Evolutionary conservation across 768 basidiomycete species (phyloP).

Genomic region (Cystofilobasidium capitatum): DNA sequence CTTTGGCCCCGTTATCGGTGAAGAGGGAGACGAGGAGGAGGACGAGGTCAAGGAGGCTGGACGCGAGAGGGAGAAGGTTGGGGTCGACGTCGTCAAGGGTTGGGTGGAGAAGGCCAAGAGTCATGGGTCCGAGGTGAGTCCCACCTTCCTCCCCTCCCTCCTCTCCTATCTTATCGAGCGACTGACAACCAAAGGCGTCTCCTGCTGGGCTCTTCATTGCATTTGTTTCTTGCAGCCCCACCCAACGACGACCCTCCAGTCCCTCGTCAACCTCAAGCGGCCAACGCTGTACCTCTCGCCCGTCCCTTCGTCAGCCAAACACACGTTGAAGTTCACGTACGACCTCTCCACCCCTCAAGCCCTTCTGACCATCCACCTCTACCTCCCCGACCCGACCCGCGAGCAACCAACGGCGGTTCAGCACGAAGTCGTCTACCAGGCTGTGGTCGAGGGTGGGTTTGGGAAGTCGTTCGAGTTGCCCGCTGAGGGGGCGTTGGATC

Average conservation of each 20-base stretch:
- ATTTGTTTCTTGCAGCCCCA: slow-evolving; percentile 52
- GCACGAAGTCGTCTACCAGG: slow-evolving; percentile 49
- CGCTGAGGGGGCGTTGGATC: slow-evolving; percentile 67
- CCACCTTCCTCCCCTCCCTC: neutral
- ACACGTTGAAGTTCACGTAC: slow-evolving; percentile 81
- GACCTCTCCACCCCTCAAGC: slow-evolving; percentile 84
- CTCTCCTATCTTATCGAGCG: neutral
- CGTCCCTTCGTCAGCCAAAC: slow-evolving; percentile 42
- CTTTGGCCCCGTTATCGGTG: slow-evolving; percentile 84
- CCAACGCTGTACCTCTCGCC: slow-evolving; percentile 61
- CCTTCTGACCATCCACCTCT: slow-evolving; percentile 64
- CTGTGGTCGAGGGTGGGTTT: slow-evolving; percentile 72
- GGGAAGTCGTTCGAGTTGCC: slow-evolving; percentile 61
- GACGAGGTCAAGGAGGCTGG: slow-evolving; percentile 39
- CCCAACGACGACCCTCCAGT: slow-evolving; percentile 86
- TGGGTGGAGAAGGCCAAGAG: slow-evolving; percentile 63
- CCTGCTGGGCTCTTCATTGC: neutral
- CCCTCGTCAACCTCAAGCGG: slow-evolving; percentile 85
- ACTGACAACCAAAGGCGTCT: neutral
- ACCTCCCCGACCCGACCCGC: slow-evolving; percentile 48
- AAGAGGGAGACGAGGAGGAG: slow-evolving; percentile 45
- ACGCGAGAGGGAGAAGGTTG: slow-evolving; percentile 51
- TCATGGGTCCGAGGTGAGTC: slow-evolving; percentile 62
- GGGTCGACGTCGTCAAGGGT: slow-evolving; percentile 64
- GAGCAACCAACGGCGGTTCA: slow-evolving; percentile 35